These are phyloP conservation scores for Emericellopsis atlantica DNA, from an alignment of 2,329 filamentous ascomycete genomes.

Conservation along the genomic window DNA sequence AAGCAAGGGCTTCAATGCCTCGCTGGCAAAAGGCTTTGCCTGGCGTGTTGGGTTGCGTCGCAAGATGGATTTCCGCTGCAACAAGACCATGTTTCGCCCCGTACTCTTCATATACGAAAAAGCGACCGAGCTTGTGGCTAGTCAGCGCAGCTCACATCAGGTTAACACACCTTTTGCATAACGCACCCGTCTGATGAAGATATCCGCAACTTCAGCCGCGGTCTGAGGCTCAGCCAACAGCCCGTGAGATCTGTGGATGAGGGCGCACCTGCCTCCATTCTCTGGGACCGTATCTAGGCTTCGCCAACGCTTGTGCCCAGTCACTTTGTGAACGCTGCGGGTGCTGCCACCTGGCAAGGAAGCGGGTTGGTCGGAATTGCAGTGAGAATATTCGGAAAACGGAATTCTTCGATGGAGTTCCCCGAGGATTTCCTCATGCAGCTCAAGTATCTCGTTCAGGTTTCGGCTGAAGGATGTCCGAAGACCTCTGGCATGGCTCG, in stretches of 20 bases:
- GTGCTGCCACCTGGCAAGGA: constrained; percentile 5
- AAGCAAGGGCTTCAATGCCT: constrained; percentile 73
- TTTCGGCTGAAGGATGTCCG: constrained; percentile 67
- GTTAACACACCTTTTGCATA: constrained; percentile 20
- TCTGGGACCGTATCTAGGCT: constrained; percentile 34
- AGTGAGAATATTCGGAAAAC: constrained; percentile 48
- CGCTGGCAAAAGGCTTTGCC: constrained; percentile 72
- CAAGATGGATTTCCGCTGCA: constrained; percentile 54
- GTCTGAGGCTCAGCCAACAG: constrained; percentile 45
- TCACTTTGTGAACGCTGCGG: constrained; percentile 1
- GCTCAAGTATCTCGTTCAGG: constrained; percentile 63
- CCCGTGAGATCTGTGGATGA: constrained; percentile 33
- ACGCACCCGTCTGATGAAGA: constrained; percentile 46
- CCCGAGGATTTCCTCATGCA: constrained; percentile 72
- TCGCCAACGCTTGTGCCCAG: constrained; percentile 30
- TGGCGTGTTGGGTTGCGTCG: constrained; percentile 53
- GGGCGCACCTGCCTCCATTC: constrained; percentile 20
- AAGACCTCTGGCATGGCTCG: constrained; percentile 49
- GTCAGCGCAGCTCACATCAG: no score
- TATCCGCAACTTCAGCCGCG: constrained; percentile 46
- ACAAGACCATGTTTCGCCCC: constrained; percentile 81
- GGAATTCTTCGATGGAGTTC: constrained; percentile 63
- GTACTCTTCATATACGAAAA: constrained; percentile 86
- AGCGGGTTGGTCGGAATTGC: constrained; percentile 7
- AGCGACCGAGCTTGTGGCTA: constrained; percentile 16